Base-by-base conservation (phyloP, 2,329 filamentous ascomycete species). In the Gremmenia infestans region DNA sequence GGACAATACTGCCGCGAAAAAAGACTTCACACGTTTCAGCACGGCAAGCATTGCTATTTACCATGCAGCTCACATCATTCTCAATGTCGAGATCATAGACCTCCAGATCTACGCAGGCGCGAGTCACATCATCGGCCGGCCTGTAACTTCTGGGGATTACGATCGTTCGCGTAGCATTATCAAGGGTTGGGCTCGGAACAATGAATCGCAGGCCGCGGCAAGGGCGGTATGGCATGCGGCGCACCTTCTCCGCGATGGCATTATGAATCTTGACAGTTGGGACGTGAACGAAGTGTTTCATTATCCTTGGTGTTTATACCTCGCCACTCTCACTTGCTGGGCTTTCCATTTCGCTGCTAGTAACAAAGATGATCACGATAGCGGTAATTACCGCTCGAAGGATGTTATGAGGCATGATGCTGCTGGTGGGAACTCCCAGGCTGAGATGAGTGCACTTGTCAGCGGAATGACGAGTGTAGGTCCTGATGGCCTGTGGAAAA, bases 101-200 rank as follows among this genome's bases (percentile, higher is more conserved):
- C 70, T 86, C 0, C 82, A 86, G 60, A 84, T 85, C 43, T 82
- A 80, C 46, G 82, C 82, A 0, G 82, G 82, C 0, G 79, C 82
- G 3, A 70, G 75, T 1, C 77, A 85, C 48, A 85, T 86, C 25
- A 73, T 85, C 0, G 82, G 82, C 0, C 73, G 81, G 0, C 74
- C 77, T 0, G 80, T 84, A 1, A 74, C 75, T 7, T 72, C 72
- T 4, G 64, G 68, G 15, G 81, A 83, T 59, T 79, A 79, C 49
- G 69, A 74, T 4, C 74, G 75, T 48, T 83, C 74, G 2, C 77
- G 73, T n/a, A 72, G 70, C 35, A 72, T 74, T 2, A 76, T 82
- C n/a, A 79, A 75, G 66, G 73, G 70, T 6, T 83, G 80, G 81
- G 75, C 70, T 1, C 66, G 65, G 19, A 36, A 22, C 3, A 66